Conservation (phyloP, 2,329 filamentous ascomycete species). For the Fusarium tuaranense region DNA sequence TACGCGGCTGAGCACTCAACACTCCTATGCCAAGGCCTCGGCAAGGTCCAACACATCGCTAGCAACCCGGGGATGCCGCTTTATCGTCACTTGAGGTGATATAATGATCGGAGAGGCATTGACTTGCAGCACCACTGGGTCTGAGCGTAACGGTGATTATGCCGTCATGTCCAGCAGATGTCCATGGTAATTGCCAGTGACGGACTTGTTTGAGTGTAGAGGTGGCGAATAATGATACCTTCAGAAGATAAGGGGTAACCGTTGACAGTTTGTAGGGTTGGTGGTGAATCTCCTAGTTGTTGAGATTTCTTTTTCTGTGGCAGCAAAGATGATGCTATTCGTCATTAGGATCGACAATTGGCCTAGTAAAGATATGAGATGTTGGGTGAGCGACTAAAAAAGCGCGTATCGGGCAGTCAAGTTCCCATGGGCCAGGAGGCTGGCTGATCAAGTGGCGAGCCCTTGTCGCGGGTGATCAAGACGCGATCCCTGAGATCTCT, state of each 20-base stretch:
- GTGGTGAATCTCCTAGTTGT: not conserved
- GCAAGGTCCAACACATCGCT: not conserved
- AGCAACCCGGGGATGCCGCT: not conserved
- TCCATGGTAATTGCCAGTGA: not conserved
- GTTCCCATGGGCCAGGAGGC: not conserved
- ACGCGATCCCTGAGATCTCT: constrained; percentile 10
- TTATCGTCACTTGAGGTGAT: not conserved
- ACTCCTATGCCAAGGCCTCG: not conserved
- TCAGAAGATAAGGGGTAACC: not conserved
- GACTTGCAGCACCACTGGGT: not conserved
- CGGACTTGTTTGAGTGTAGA: not conserved
- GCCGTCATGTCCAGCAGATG: not conserved
- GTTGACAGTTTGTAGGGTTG: not conserved
- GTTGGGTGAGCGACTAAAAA: not conserved
- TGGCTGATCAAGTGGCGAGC: not conserved
- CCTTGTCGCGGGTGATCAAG: not conserved
- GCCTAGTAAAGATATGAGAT: not conserved
- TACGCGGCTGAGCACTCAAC: not conserved
- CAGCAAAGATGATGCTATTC: not conserved
- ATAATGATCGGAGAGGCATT: not conserved
- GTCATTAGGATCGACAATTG: not conserved
- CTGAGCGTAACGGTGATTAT: not conserved
- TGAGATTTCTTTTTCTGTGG: not conserved
- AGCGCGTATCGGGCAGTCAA: not conserved
- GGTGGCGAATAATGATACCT: not conserved